Conservation (phyloP, 306 rosid genomes). For the Prunus kanzakura region DNA sequence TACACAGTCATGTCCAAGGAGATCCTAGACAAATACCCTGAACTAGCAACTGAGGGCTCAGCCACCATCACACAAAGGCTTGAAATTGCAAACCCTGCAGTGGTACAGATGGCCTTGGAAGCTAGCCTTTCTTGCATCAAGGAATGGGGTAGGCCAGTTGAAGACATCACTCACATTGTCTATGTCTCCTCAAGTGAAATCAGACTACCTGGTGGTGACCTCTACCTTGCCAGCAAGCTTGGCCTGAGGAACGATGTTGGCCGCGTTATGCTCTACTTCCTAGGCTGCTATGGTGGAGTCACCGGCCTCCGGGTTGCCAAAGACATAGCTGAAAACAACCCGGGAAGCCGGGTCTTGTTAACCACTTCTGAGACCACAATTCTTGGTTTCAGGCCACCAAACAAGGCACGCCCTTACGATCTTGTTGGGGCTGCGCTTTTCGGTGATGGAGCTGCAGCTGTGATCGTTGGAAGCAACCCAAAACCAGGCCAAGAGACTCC, state of each 20-base stretch:
- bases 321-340: slow-evolving; percentile 96
- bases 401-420: slow-evolving; percentile 77
- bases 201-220: slow-evolving; percentile 90
- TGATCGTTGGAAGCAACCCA: slow-evolving; percentile 69
- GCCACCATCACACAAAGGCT: slow-evolving; percentile 82
- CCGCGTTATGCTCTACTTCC: slow-evolving; percentile 83
- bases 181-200: slow-evolving; percentile 89
- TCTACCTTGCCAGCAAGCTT: slow-evolving; percentile 66
- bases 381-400: slow-evolving; percentile 88
- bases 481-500: slow-evolving; percentile 48
- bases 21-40: slow-evolving; percentile 83
- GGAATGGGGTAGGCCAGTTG: slow-evolving; percentile 81
- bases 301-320: slow-evolving; percentile 90
- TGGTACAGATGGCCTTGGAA: slow-evolving; percentile 78
- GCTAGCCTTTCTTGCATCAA: slow-evolving; percentile 80
- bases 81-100: slow-evolving; percentile 84
- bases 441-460: slow-evolving; percentile 95
- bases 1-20: slow-evolving; percentile 99
- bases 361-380: slow-evolving; percentile 93
- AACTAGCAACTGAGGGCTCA: slow-evolving; percentile 76
- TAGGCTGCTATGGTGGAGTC: slow-evolving; percentile 93
- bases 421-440: slow-evolving; percentile 99
- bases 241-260: slow-evolving; percentile 64
- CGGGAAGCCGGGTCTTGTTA: slow-evolving; percentile 65
- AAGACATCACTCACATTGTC: slow-evolving; percentile 82